These are phyloP conservation scores for Fusarium torreyae DNA, from an alignment of 2,329 filamentous ascomycete genomes.

Conservation along the genomic window DNA sequence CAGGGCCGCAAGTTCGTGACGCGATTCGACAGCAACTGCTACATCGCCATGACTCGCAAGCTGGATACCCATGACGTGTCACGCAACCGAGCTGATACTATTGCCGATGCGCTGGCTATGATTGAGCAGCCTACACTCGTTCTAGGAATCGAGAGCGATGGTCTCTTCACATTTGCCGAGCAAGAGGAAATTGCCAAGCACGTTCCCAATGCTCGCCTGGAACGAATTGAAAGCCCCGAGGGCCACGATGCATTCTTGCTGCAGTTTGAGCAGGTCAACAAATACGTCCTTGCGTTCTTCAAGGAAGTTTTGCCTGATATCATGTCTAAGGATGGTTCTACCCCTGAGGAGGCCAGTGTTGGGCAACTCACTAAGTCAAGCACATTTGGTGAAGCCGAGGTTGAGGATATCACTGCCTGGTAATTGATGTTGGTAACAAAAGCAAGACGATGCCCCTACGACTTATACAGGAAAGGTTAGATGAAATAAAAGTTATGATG, in stretches of 20 bases:
- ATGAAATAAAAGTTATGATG: slow-evolving; percentile 18
- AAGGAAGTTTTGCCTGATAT: slow-evolving; percentile 88
- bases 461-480: slow-evolving; percentile 7
- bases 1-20: slow-evolving; percentile 97
- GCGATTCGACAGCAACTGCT: slow-evolving; percentile 98
- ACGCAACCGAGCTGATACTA: slow-evolving; percentile 76
- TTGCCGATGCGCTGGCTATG: slow-evolving; percentile 81
- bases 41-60: slow-evolving; percentile 98
- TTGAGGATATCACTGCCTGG: slow-evolving; percentile 97
- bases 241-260: slow-evolving; percentile 97
- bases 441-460: neutral
- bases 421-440: slow-evolving; percentile 58
- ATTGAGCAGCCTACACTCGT: slow-evolving; percentile 93
- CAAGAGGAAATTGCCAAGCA: slow-evolving; percentile 91
- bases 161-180: slow-evolving; percentile 96
- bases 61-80: slow-evolving; percentile 97
- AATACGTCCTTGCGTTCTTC: slow-evolving; percentile 87
- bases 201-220: slow-evolving; percentile 82
- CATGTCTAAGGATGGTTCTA: slow-evolving; percentile 75
- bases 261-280: slow-evolving; percentile 97
- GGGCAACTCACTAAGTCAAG: slow-evolving; percentile 85
- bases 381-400: slow-evolving; percentile 95
- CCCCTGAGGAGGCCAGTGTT: slow-evolving; percentile 65
- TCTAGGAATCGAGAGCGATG: slow-evolving; percentile 94
- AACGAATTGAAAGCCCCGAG: slow-evolving; percentile 93